phyloP scores from a whole-genome alignment of 1,139 yeast species.

The Suhomyces bokatorum region DNA sequence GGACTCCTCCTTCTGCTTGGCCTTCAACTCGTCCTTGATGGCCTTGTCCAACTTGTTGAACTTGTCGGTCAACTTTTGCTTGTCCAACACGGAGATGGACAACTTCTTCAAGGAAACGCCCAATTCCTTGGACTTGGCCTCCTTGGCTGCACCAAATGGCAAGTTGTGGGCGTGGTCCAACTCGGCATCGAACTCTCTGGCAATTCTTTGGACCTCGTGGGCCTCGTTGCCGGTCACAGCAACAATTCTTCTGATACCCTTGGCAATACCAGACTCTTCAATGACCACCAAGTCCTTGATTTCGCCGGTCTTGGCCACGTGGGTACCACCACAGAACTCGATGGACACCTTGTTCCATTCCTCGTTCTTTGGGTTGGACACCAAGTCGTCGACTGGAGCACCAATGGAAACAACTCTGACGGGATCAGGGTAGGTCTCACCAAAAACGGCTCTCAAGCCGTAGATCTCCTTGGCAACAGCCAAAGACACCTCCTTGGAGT shows the following conservation, averaged over 20 bases:
- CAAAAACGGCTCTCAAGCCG: slow-evolving; percentile 96
- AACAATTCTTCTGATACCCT: slow-evolving; percentile 96
- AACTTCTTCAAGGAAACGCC: slow-evolving; percentile 84
- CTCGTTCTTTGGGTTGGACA: slow-evolving; percentile 64
- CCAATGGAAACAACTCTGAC: slow-evolving; percentile 98
- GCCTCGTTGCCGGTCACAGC: slow-evolving; percentile 95
- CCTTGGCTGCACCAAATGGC: slow-evolving; percentile 70
- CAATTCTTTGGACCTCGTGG: slow-evolving; percentile 81
- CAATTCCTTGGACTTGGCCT: slow-evolving; percentile 74
- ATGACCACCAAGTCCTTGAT: slow-evolving; percentile 85
- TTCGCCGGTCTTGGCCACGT: slow-evolving; percentile 87
- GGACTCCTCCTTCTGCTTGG: slow-evolving; percentile 83
- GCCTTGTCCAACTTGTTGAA: slow-evolving; percentile 81
- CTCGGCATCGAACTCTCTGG: slow-evolving; percentile 64
- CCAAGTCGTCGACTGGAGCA: slow-evolving; percentile 77
- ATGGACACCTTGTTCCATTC: slow-evolving; percentile 80
- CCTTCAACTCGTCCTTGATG: slow-evolving; percentile 83
- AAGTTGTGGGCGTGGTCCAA: slow-evolving; percentile 58
- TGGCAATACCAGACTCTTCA: slow-evolving; percentile 97
- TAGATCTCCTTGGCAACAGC: slow-evolving; percentile 67
- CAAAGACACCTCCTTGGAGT: slow-evolving; percentile 78
- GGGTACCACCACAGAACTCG: slow-evolving; percentile 99
- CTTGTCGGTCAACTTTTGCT: slow-evolving; percentile 70
- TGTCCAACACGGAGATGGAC: slow-evolving; percentile 77
- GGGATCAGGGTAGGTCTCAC: slow-evolving; percentile 98